These are phyloP conservation scores for Irpex rosettiformis DNA, from an alignment of 1,284 basidiomycete species.

Conservation along the genomic window DNA sequence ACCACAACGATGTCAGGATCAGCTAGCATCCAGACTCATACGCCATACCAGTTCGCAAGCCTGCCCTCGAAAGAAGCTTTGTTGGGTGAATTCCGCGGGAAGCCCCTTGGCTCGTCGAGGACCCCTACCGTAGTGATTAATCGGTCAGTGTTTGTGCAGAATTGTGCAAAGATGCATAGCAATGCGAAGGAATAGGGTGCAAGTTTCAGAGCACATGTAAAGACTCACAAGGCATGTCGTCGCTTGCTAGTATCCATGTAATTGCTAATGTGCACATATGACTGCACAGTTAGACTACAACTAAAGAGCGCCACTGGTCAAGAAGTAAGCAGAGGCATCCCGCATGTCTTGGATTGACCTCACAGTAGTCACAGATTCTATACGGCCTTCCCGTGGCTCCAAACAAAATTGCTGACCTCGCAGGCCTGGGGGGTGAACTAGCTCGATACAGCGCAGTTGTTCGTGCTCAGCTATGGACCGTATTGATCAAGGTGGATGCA, in stretches of 20 bases:
- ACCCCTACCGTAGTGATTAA: constrained; percentile 83
- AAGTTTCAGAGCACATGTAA: constrained; percentile 77
- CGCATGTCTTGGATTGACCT: constrained; percentile 2
- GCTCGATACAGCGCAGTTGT: constrained; percentile 50
- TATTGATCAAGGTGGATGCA: constrained; percentile 80
- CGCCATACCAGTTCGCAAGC: constrained; percentile 41
- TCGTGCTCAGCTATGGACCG: constrained; percentile 64
- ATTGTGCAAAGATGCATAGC: constrained; percentile 71
- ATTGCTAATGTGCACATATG: constrained; percentile 22
- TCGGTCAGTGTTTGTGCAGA: constrained; percentile 61
- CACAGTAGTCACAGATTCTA: constrained; percentile 53
- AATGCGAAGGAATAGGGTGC: constrained; percentile 64
- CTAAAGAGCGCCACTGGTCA: constrained; percentile 50
- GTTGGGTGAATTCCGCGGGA: constrained; percentile 57
- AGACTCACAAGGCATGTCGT: constrained; percentile 73
- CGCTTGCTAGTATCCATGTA: not conserved
- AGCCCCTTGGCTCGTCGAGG: constrained; percentile 53
- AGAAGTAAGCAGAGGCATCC: constrained; percentile 52
- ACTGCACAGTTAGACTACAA: constrained; percentile 71
- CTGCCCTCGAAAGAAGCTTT: constrained; percentile 54
- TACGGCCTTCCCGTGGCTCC: constrained; percentile 72
- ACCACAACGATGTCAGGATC: not conserved
- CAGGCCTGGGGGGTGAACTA: constrained; percentile 54
- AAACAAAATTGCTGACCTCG: constrained; percentile 74
- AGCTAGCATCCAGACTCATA: constrained; percentile 39